Evolutionary conservation across 306 rosid genomes (phyloP), one percentile per base, ranked within the genome.

Genomic region (Lathyrus oleraceus): DNA sequence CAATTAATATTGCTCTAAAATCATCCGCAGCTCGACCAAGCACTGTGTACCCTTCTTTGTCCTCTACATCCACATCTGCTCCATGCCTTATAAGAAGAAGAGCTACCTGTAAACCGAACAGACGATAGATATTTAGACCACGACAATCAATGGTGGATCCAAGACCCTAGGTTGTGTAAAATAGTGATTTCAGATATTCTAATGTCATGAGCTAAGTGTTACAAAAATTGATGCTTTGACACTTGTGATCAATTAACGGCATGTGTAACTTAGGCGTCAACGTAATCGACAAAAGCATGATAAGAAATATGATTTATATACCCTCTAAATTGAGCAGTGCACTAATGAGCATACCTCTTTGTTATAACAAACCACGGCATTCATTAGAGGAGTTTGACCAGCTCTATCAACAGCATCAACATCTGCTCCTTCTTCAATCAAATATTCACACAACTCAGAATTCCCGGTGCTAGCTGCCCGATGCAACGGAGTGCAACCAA

Each of bases 401-500:
- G 81, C 76, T 77, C 73, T 86, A 63, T 92, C 98, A 65, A 67
- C 84, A 44, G 85, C 84, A 73, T 94, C 98, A 71, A 94, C 78
- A 53, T 94, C 95, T n/a, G 98, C 98, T 39, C 97, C 98, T 86
- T 94, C 96, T 84, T 94, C 98, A 57, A 94, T 86, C 42, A 94
- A 72, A 81, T 85, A 64, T 60, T 94, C 98, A 69, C 98, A 94
- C 78, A 94, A 2, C 62, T 88, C 89, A 42, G 92, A 83, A 35
- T 87, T 87, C 60, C 96, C 97, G 2, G 89, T 90, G 90, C 97
- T 80, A 51, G 97, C 96, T 36, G 98, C 97, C 13, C 98, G 81
- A 74, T 94, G 97, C 86, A 94, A 81, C 10, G 98, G 97, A 65
- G 98, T 94, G 82, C 89, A 83, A 62, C 98, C 98, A 75, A 88